These are phyloP conservation scores for Acidiella bohemica DNA, from an alignment of 495 filamentous ascomycete genomes.

Conservation along the genomic window DNA sequence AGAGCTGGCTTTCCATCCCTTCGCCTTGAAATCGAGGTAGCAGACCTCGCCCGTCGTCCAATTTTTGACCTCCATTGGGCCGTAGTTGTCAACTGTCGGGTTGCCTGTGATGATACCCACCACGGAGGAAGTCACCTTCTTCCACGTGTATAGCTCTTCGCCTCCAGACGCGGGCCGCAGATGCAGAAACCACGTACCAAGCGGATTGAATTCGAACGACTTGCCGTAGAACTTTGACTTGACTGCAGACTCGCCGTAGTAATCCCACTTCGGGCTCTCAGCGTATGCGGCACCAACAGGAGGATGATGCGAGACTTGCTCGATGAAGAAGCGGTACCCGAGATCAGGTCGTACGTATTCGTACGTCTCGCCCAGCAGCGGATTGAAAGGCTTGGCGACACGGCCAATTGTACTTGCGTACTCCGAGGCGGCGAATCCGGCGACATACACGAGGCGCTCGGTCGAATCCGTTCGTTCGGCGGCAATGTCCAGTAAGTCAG, in stretches of 20 bases:
- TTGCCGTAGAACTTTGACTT: slow-evolving; percentile 97
- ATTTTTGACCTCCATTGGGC: slow-evolving; percentile 93
- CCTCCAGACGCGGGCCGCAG: slow-evolving; percentile 64
- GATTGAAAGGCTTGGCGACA: slow-evolving; percentile 97
- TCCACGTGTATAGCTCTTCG: slow-evolving; percentile 86
- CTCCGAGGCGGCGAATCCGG: slow-evolving; percentile 86
- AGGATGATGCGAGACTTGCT: slow-evolving; percentile 97
- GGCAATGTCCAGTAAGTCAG: slow-evolving; percentile 80
- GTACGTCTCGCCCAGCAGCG: slow-evolving; percentile 88
- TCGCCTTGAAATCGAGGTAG: slow-evolving; percentile 84
- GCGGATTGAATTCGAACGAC: slow-evolving; percentile 89
- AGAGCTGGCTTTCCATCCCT: slow-evolving; percentile 85
- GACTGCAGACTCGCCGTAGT: slow-evolving; percentile 93
- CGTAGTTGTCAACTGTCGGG: slow-evolving; percentile 96
- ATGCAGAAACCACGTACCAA: slow-evolving; percentile 93
- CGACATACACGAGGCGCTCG: slow-evolving; percentile 91
- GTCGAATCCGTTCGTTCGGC: slow-evolving; percentile 74
- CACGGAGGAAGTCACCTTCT: slow-evolving; percentile 96
- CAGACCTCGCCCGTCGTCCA: slow-evolving; percentile 86
- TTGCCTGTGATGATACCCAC: slow-evolving; percentile 95
- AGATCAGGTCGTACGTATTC: slow-evolving; percentile 93
- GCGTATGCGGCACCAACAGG: slow-evolving; percentile 90
- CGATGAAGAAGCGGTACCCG: slow-evolving; percentile 93
- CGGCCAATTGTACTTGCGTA: slow-evolving; percentile 94
- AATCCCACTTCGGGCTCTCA: slow-evolving; percentile 88